These are phyloP conservation scores for Xerocomus spinulosus DNA, from an alignment of 768 basidiomycete species.

Conservation along the genomic window DNA sequence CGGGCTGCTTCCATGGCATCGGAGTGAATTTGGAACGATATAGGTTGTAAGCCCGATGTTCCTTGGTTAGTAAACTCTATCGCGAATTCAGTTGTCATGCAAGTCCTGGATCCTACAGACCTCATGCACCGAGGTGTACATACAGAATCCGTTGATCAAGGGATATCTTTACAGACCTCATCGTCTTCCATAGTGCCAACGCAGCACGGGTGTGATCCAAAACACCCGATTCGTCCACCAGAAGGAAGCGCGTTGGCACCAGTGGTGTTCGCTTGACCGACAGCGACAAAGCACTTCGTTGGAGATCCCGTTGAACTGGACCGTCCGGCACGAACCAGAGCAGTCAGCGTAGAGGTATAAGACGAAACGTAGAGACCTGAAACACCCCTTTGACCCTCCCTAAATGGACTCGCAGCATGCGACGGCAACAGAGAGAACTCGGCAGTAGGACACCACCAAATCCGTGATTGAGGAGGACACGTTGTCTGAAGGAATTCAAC, in stretches of 20 bases:
- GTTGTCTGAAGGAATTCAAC: background rate
- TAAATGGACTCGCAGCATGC: conserved; percentile 14
- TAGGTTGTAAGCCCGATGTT: too few species aligned
- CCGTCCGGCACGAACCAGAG: conserved; percentile 12
- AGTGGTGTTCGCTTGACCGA: conserved; percentile 2
- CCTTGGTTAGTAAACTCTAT: too few species aligned
- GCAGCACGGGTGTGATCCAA: background rate
- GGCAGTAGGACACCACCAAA: background rate
- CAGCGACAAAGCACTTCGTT: background rate
- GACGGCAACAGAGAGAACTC: conserved; percentile 4
- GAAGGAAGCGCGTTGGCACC: background rate
- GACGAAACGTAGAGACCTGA: conserved; percentile 17
- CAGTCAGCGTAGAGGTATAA: conserved; percentile 17
- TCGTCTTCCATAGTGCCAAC: background rate
- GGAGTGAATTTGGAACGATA: too few species aligned
- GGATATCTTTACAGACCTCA: background rate
- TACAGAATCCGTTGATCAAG: background rate
- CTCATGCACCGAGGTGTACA: background rate
- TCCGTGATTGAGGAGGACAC: background rate
- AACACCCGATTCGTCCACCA: background rate
- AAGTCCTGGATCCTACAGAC: too few species aligned
- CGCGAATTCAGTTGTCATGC: too few species aligned
- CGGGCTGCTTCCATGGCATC: too few species aligned
- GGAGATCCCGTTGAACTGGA: background rate
- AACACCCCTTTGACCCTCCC: conserved; percentile 3